Evolutionary conservation across 129 eudicot genomes (phyloP), one percentile per base, ranked within the genome.

Genomic region (Oenanthe sinensis): DNA sequence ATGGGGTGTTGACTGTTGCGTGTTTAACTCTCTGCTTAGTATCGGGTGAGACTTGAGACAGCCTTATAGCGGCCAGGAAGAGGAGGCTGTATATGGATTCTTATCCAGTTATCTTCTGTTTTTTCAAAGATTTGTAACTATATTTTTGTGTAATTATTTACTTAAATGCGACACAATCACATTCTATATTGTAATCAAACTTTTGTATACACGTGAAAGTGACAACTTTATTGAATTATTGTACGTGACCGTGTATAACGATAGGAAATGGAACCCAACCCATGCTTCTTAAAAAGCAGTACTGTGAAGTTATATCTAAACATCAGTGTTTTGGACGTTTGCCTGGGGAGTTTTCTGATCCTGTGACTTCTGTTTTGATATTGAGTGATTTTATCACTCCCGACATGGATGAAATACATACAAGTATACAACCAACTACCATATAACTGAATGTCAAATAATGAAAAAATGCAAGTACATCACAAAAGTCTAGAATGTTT

Each of bases 131-230:
- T 65, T 65, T 65, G 7, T 0, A 65, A 65, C 14, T 1, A 44
- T 44, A 6, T 48, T 3, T 22, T 58, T 22, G 0, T n/a, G 2
- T 65, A 65, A 47, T 58, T 60, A 26, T 1, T 37, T 49, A 10
- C 54, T 22, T 54, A 5, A 20, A 63, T 20, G 72, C 6, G 37
- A 60, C 80, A 77, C 28, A 78, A 43, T 69, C 81, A 20, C 36
- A 76, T 82, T 73, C 81, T 83, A 54, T 67, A 74, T 39, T 84
- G 87, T 84, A 84, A 84, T 80, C 77, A 84, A 63, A 24, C 47
- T 80, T 70, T 76, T 84, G 78, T 70, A 55, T 9, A 30, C 62
- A 63, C 44, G 42, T 45, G 39, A 26, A 74, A 42, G 47, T 43
- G 33, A 58, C 52, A 14, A 28, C 37, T 14, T 28, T 6, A 3